Percentiles rank a stretch among this genome's conserved stretches.
phyloP scores from a whole-genome alignment of 176 grass and related monocot genomes.

The Urochloa ruziziensis region DNA sequence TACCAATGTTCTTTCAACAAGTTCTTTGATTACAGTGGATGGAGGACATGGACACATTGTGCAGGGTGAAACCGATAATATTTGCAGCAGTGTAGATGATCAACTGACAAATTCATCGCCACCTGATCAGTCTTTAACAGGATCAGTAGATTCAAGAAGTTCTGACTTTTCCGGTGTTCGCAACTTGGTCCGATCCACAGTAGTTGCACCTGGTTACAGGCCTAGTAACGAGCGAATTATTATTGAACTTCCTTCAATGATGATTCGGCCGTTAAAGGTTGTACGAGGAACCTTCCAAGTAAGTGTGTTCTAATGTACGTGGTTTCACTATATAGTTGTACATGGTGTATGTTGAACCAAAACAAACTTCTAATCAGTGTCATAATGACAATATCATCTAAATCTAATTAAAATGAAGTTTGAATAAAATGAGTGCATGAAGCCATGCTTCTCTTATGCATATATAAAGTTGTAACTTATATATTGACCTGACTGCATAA shows the following conservation, averaged over 20 bases:
- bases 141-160: constrained; percentile 66
- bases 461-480: neutral
- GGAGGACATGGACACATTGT: constrained; percentile 60
- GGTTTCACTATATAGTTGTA: constrained; percentile 41
- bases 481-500: neutral
- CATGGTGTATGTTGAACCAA: constrained; percentile 9
- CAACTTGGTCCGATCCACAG: constrained; percentile 71
- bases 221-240: constrained; percentile 76
- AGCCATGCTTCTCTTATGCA: constrained; percentile 7
- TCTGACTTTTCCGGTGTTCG: constrained; percentile 60
- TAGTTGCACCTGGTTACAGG: constrained; percentile 68
- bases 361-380: neutral
- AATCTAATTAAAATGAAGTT: constrained; percentile 23
- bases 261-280: constrained; percentile 88
- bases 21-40: constrained; percentile 69
- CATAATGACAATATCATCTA: constrained; percentile 27
- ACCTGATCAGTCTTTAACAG: constrained; percentile 56
- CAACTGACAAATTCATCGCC: constrained; percentile 52
- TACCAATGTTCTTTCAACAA: constrained; percentile 52
- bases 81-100: constrained; percentile 48
- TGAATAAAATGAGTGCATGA: constrained; percentile 8
- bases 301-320: constrained; percentile 63
- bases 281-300: constrained; percentile 95
- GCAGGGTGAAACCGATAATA: constrained; percentile 57
- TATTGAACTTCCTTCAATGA: constrained; percentile 81